Conservation (phyloP, 2,329 filamentous ascomycete genomes). For the Nemania sp. region DNA sequence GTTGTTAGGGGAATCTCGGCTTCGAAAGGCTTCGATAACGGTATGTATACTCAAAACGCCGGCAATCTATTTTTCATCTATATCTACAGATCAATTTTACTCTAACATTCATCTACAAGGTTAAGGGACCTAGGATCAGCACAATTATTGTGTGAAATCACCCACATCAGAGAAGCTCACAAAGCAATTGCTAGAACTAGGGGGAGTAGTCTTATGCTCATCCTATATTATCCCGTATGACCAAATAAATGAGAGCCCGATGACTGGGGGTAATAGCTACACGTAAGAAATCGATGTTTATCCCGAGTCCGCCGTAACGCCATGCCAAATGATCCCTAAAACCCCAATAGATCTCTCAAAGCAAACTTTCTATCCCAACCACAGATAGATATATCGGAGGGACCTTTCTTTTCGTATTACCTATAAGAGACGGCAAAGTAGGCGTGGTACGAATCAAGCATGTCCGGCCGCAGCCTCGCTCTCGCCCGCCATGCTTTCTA, state of each 20-base stretch:
- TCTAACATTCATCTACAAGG: too few species aligned
- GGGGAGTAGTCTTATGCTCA: neutral
- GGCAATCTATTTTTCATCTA: too few species aligned
- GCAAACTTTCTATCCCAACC: slow-evolving; percentile 3
- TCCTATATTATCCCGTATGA: neutral
- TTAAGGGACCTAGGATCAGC: too few species aligned
- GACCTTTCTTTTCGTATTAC: neutral
- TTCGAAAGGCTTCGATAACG: too few species aligned
- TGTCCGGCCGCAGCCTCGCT: slow-evolving; percentile 58
- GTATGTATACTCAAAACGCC: too few species aligned
- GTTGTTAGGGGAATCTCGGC: too few species aligned
- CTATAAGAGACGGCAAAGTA: neutral
- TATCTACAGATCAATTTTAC: too few species aligned
- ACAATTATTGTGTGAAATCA: too few species aligned
- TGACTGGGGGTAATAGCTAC: neutral
- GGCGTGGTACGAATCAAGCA: slow-evolving; percentile 43
- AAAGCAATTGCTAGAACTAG: neutral
- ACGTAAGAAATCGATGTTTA: neutral
- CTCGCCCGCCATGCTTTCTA: slow-evolving; percentile 72
- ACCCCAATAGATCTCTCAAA: neutral
- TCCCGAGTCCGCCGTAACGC: slow-evolving; percentile 11
- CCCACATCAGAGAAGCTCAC: neutral
- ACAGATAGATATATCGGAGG: neutral
- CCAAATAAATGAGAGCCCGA: neutral
- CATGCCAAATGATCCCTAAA: slow-evolving; percentile 17